Base-by-base conservation (phyloP, 345 rosid genomes). In the Eucalyptus urophylla region DNA sequence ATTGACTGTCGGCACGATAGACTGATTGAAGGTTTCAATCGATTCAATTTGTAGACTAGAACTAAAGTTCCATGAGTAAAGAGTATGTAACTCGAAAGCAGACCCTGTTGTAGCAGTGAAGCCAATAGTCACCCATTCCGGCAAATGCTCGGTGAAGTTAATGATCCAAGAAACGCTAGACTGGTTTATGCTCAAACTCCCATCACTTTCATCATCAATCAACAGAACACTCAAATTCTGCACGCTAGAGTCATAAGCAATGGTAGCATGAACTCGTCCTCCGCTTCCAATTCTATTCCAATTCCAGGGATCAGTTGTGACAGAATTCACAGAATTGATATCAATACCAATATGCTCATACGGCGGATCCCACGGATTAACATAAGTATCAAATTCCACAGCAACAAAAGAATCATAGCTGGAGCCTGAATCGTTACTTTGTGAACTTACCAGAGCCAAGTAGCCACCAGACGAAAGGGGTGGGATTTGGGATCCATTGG, bases 41-140 rank as follows among this genome's bases (percentile, higher is more conserved):
- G 45, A 47, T 21, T 47, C 1, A 29, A 9, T 8, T 81, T 0
- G 65, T 6, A 89, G 22, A 56, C 87, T 88, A 14, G 92, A 90
- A n/a, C 21, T 49, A 13, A 90, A 91, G 7, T 86, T 83, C 91
- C 92, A 88, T 19, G 88, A 90, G 43, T 47, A 29, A 15, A 90
- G 85, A 33, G 31, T 62, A 15, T 90, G 88, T 17, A 89, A 37
- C 87, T 88, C 89, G 27, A n/a, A 76, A 0, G 0, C 31, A 33
- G 14, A 6, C 3, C 88, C 90, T 21, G 81, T 90, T 40, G 87
- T 33, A 22, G 87, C 89, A 47, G 92, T 90, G 87, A 91, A 91
- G 37, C 92, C 92, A 3, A 91, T 86, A 72, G 88, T 65, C 76
- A 65, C 76, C 76, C 76, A 62, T 62, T 65, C 76, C 6, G 37